These are phyloP conservation scores for Huntiella decipiens DNA, from an alignment of 2,329 filamentous ascomycete genomes.

Conservation along the genomic window DNA sequence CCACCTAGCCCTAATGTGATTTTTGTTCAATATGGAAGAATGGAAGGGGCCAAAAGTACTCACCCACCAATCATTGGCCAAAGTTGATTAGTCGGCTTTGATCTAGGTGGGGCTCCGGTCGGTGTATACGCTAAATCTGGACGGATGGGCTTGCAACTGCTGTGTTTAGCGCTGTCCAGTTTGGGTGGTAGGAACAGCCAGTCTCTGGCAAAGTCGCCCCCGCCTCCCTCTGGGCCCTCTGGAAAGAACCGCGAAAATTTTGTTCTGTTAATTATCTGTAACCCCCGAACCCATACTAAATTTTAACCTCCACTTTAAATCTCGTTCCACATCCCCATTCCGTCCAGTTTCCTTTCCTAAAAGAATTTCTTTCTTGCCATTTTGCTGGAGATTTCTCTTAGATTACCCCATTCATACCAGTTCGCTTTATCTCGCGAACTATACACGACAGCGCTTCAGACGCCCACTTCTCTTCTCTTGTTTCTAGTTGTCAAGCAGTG, in stretches of 20 bases:
- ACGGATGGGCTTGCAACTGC: not conserved
- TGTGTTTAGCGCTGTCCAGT: too few relatives aligned
- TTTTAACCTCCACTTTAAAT: constrained; percentile 9
- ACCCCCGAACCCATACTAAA: not conserved
- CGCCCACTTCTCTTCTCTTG: constrained; percentile 18
- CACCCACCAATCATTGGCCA: constrained; percentile 7
- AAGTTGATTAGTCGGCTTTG: constrained; percentile 7
- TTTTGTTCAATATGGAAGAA: constrained; percentile 1
- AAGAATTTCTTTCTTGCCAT: constrained; percentile 22
- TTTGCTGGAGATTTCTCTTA: constrained; percentile 32
- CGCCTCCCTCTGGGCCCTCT: constrained; percentile 3
- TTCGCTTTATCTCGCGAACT: constrained; percentile 13
- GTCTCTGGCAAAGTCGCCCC: constrained; percentile 8
- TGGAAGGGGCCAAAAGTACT: constrained; percentile 10
- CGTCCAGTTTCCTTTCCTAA: constrained; percentile 20
- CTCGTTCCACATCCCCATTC: constrained; percentile 10
- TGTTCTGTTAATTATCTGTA: not conserved
- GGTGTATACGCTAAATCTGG: not conserved
- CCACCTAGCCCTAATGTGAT: constrained; percentile 11
- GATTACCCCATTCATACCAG: constrained; percentile 12
- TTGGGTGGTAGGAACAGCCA: too few relatives aligned
- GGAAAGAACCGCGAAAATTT: constrained; percentile 4
- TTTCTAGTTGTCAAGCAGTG: constrained; percentile 56
- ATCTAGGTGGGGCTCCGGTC: constrained; percentile 4
- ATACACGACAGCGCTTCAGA: constrained; percentile 20